Conservation (phyloP, 208 protist genomes). For the Trypanosoma scelopori region DNA sequence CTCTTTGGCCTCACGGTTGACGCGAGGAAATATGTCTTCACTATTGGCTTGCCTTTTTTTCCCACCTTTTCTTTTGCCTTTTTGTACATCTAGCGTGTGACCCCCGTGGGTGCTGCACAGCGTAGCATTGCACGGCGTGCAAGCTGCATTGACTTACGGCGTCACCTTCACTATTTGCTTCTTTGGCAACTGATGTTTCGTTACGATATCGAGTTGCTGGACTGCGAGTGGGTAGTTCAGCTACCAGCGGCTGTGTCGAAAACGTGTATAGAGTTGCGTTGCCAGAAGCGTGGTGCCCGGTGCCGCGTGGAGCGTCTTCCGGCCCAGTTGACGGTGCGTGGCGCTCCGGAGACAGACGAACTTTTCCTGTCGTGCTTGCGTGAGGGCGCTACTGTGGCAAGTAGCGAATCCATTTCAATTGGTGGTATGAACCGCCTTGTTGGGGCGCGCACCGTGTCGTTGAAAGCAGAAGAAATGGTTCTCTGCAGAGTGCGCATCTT, state of each 20-base stretch:
- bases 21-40: too few species aligned
- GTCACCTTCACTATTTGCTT: neutral
- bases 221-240: constrained; percentile 11
- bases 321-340: constrained; percentile 26
- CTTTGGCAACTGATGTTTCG: constrained; percentile 28
- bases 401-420: constrained; percentile 29
- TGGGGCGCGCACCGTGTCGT: constrained; percentile 28
- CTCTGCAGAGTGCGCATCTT: constrained; percentile 33
- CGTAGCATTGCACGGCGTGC: neutral
- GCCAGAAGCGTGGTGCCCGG: constrained; percentile 17
- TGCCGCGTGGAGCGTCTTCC: constrained; percentile 20
- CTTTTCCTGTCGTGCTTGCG: constrained; percentile 17
- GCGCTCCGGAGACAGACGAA: constrained; percentile 24
- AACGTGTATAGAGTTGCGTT: constrained; percentile 19
- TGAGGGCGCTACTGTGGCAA: constrained; percentile 15
- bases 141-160: neutral
- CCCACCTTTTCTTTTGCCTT: too few species aligned
- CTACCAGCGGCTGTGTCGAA: neutral
- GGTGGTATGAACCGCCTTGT: constrained; percentile 23
- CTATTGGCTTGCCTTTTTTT: too few species aligned
- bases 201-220: constrained; percentile 26
- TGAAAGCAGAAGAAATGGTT: constrained; percentile 5
- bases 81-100: too few species aligned
- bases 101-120: too few species aligned
- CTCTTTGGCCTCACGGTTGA: too few species aligned